Conservation (phyloP, 495 filamentous ascomycete species). For the Paragyromitra xinjiangensis region DNA sequence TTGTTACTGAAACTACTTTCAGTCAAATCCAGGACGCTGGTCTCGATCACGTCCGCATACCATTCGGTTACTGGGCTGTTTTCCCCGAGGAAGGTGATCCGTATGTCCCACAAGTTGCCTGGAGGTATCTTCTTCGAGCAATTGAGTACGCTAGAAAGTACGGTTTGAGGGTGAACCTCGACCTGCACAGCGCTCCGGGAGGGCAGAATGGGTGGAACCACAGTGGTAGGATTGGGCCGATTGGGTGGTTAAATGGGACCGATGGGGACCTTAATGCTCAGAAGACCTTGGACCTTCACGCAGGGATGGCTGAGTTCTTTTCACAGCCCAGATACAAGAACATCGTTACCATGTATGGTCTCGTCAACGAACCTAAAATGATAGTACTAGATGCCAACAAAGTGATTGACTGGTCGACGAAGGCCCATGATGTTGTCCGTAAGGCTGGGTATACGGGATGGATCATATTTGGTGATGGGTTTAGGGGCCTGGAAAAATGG, state of each 20-base stretch:
- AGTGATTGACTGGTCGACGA: conserved; percentile 75
- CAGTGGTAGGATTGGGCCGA: conserved; percentile 74
- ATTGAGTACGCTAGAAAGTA: conserved; percentile 96
- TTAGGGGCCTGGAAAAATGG: conserved; percentile 82
- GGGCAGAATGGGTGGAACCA: conserved; percentile 94
- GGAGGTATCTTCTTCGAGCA: conserved; percentile 90
- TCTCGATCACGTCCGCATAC: conserved; percentile 94
- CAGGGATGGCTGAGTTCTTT: conserved; percentile 83
- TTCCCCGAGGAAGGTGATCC: conserved; percentile 85
- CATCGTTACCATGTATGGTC: conserved; percentile 82
- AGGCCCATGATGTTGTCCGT: conserved; percentile 71
- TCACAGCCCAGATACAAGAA: conserved; percentile 85
- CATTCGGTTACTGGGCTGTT: conserved; percentile 95
- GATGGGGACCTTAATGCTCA: conserved; percentile 72
- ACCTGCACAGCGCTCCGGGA: conserved; percentile 84
- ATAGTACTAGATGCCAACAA: conserved; percentile 65
- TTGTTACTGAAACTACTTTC: conserved; percentile 84
- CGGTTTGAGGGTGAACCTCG: conserved; percentile 91
- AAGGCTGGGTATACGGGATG: conserved; percentile 73
- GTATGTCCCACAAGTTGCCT: conserved; percentile 84
- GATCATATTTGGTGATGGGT: conserved; percentile 83
- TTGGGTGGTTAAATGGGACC: conserved; percentile 83
- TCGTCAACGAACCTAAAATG: conserved; percentile 90
- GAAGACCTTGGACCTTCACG: conserved; percentile 81
- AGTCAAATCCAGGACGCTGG: conserved; percentile 84